Evolutionary conservation across 2,329 filamentous ascomycete genomes (phyloP), one percentile per base, ranked within the genome.

Genomic region (Calonectria ilicicola): DNA sequence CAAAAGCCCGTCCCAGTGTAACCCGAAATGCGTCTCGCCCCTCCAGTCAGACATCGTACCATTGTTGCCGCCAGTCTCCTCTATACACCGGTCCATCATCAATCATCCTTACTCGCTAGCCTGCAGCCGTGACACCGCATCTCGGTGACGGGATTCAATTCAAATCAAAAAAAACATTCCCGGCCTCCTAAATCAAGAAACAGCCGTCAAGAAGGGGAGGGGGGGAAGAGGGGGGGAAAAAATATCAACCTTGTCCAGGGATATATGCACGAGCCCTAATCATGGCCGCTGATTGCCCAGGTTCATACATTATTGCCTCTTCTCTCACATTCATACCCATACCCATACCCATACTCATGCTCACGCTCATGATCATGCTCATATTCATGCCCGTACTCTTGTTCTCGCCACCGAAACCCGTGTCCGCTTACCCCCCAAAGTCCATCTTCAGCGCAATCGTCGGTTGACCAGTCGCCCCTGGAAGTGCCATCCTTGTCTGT

Each of bases 371-470:
- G n/a, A n/a, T n/a, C n/a, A n/a, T n/a, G n/a, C n/a, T n/a, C n/a
- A n/a, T n/a, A n/a, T n/a, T n/a, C n/a, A n/a, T n/a, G n/a, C n/a
- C n/a, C n/a, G n/a, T 23, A 3, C 15, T 15, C 17, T 23, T 29
- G 17, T 44, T 19, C 40, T 38, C 62, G 3, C n/a, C 35, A 19
- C 27, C 32, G 26, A 21, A 67, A 64, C 38, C 19, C 46, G n/a
- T 44, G 46, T 47, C 71, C 49, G 60, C 68, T 78, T 78, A 83
- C 51, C 86, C 85, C 6, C 91, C 91, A 89, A 99, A 98, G 83
- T 98, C 89, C 94, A 98, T 97, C 89, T 97, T 97, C 81, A 99
- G 84, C 67, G 95, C 95, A 88, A 99, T 99, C 75, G 88, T 97
- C 15, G 97, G 97, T 83, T 91, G 91, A 32, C 86, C 89, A 70